These are phyloP conservation scores for Phytomonas serpens DNA, from an alignment of 208 protist genomes.

Conservation along the genomic window DNA sequence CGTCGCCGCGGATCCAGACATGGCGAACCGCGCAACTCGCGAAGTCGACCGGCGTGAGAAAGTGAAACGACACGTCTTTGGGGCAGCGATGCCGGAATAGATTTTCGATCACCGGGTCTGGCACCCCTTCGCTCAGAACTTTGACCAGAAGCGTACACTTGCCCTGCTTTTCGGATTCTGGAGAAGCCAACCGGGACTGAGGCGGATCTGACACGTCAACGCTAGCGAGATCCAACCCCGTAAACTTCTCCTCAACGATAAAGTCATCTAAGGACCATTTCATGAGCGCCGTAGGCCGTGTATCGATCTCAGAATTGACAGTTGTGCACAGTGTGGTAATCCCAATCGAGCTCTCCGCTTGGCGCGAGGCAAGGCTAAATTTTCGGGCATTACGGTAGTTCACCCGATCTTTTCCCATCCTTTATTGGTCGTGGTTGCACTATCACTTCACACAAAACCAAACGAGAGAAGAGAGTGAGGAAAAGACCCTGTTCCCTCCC, in stretches of 20 bases:
- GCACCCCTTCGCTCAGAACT: slow-evolving; percentile 62
- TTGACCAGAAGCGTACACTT: slow-evolving; percentile 27
- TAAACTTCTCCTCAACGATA: slow-evolving; percentile 57
- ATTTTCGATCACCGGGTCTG: slow-evolving; percentile 29
- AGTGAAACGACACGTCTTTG: slow-evolving; percentile 27
- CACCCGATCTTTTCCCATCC: slow-evolving; percentile 68
- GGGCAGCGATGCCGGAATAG: slow-evolving; percentile 20
- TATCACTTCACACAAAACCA: background rate
- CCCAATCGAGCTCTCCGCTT: slow-evolving; percentile 52
- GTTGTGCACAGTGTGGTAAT: slow-evolving; percentile 27
- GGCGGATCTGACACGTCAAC: slow-evolving; percentile 9
- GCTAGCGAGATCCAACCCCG: background rate
- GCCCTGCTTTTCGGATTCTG: background rate
- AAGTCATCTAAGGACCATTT: slow-evolving; percentile 87
- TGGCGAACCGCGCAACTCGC: slow-evolving; percentile 36
- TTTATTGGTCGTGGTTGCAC: background rate
- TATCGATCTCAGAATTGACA: slow-evolving; percentile 5
- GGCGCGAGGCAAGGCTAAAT: slow-evolving; percentile 30
- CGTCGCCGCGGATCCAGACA: slow-evolving; percentile 33
- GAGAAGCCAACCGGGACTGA: background rate
- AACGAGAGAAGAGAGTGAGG: background rate
- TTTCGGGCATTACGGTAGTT: slow-evolving; percentile 42
- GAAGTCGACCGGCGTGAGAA: slow-evolving; percentile 69
- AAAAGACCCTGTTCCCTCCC: background rate
- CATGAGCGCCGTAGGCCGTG: slow-evolving; percentile 48